Evolutionary conservation across 1,139 yeast genomes (phyloP), one percentile per base, ranked within the genome.

Genomic region (Entelexis sorbosivorans): DNA sequence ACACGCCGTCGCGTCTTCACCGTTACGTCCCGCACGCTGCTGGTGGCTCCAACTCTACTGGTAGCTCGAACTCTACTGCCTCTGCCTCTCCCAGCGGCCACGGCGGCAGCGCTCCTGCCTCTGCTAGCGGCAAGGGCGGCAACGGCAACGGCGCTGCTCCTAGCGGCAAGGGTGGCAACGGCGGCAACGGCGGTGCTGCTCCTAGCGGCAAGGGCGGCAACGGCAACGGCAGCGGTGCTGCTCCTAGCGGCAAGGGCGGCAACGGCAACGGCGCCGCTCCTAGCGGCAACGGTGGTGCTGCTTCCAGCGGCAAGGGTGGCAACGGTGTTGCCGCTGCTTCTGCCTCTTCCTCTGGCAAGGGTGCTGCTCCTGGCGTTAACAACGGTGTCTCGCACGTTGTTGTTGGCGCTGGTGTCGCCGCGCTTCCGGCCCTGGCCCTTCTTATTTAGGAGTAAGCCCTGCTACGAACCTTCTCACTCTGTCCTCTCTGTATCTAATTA

Each of bases 21-120:
- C 49, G 49, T 44, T 53, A 45, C 56, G 26, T 49, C 8, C 55
- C 55, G 10, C 24, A 29, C 9, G 42, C n/a, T 5, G 29, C n/a
- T 13, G 44, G 33, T 8, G 29, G 17, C 44, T 29, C 33, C 5
- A 29, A 24, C 10, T 9, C 35, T 14, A 17, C 38, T 19, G 16
- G 33, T 24, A 46, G 20, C 48, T 13, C 31, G 11, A 38, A 31
- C 48, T 13, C 31, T 13, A 38, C 48, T 11, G 24, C 34, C n/a
- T 33, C 46, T 32, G 39, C 31, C 3, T 17, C 40, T 36, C 28
- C 40, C 17, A 16, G 32, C 16, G 46, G 20, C 19, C 14, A 8
- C 29, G 6, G 19, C 11, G 19, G 22, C 31, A 36, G 26, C 31
- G 29, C 28, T 19, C 26, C 26, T 17, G 44, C 34, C 28, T 4